These are phyloP conservation scores for Gyrodon lividus DNA, from an alignment of 768 basidiomycete genomes.

Conservation along the genomic window DNA sequence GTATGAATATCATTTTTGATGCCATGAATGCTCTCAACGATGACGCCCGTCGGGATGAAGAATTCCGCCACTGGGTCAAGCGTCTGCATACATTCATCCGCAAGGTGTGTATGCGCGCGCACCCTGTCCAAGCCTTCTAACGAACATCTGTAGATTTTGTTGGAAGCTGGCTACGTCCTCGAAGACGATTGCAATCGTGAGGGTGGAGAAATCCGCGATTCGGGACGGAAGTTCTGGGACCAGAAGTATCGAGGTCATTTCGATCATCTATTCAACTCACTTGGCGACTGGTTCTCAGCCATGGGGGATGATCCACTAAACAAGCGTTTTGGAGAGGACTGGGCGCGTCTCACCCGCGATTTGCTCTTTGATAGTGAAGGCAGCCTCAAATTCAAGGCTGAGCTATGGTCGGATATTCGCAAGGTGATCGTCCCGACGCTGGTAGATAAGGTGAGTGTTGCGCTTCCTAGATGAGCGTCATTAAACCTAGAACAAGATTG, in stretches of 20 bases:
- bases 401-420: slow-evolving; percentile 87
- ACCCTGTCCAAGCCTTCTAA: neutral
- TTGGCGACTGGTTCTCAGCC: slow-evolving; percentile 78
- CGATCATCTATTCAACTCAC: slow-evolving; percentile 70
- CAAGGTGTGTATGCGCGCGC: slow-evolving; percentile 41
- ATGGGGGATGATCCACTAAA: slow-evolving; percentile 86
- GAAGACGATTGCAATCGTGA: slow-evolving; percentile 70
- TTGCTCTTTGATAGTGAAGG: slow-evolving; percentile 79
- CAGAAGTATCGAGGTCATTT: slow-evolving; percentile 73
- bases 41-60: slow-evolving; percentile 73
- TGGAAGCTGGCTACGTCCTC: slow-evolving; percentile 86
- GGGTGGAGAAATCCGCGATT: slow-evolving; percentile 61
- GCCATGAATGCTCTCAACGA: slow-evolving; percentile 69
- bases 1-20: slow-evolving; percentile 66
- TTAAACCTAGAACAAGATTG: slow-evolving; percentile 42
- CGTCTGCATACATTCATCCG: slow-evolving; percentile 61
- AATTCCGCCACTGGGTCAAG: slow-evolving; percentile 72
- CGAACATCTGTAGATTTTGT: slow-evolving; percentile 47
- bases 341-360: slow-evolving; percentile 77
- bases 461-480: neutral
- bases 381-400: slow-evolving; percentile 81
- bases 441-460: slow-evolving; percentile 59
- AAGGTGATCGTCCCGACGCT: slow-evolving; percentile 78
- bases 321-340: slow-evolving; percentile 78
- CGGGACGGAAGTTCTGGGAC: slow-evolving; percentile 77